phyloP scores from a whole-genome alignment of 305 asterid species.

The Fraxinus paxiana region DNA sequence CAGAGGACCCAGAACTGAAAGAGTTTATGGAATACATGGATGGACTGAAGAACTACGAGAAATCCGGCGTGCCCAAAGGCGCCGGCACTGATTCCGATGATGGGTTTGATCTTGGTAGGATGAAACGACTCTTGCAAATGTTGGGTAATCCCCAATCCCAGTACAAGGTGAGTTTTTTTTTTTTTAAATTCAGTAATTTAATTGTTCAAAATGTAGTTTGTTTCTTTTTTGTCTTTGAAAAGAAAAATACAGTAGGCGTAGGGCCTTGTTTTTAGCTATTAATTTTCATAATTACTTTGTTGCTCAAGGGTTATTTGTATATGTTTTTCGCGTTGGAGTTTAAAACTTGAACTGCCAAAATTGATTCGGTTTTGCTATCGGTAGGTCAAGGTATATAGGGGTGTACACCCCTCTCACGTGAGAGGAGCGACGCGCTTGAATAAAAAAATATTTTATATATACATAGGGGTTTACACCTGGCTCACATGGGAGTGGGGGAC shows the following conservation, averaged over 20 bases:
- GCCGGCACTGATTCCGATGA: slow-evolving; percentile 82
- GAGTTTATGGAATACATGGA: slow-evolving; percentile 60
- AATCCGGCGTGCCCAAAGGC: slow-evolving; percentile 69
- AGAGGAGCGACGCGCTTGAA: no score
- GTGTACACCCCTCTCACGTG: no score
- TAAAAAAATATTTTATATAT: no score
- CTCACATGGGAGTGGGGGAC: no score
- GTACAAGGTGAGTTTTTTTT: slow-evolving; percentile 54
- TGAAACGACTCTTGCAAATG: slow-evolving; percentile 61
- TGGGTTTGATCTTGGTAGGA: slow-evolving; percentile 86
- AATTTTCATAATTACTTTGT: neutral
- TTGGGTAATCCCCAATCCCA: slow-evolving; percentile 77
- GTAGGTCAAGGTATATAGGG: no score
- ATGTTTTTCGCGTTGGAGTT: neutral
- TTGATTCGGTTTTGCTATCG: no score
- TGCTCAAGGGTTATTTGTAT: neutral
- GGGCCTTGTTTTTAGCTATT: neutral
- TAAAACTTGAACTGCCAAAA: neutral
- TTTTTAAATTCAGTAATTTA: neutral
- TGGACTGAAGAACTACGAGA: slow-evolving; percentile 75
- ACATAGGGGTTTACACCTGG: no score
- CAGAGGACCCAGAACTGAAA: slow-evolving; percentile 44
- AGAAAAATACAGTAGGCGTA: neutral
- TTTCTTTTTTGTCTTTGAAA: neutral
- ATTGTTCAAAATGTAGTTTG: neutral